A percentile compares a stretch with the other conserved stretches of the same genome.
Conservation (phyloP, 2,329 filamentous ascomycete species). For the Fusarium cicatricum region DNA sequence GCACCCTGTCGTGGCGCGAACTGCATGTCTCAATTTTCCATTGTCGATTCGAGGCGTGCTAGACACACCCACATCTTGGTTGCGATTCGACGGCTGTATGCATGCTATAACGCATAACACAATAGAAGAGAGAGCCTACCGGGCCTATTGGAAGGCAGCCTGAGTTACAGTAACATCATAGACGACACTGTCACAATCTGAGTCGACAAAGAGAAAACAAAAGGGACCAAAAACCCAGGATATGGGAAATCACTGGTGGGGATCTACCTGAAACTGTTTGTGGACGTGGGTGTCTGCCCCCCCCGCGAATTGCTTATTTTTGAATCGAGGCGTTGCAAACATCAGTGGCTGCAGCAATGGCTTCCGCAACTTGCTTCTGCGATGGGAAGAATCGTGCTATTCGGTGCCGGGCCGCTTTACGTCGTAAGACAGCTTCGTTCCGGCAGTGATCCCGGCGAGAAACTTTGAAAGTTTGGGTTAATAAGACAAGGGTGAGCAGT, state of each 20-base stretch:
- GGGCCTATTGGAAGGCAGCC: too few relatives aligned
- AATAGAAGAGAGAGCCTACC: too few relatives aligned
- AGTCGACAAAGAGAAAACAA: background rate
- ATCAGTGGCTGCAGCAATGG: conserved; percentile 31
- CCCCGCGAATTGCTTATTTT: conserved; percentile 37
- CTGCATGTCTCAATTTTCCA: conserved; percentile 22
- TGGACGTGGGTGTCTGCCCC: conserved; percentile 18
- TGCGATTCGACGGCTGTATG: background rate
- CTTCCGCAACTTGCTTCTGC: conserved; percentile 34
- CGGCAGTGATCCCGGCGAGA: conserved; percentile 1
- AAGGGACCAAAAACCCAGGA: conserved; percentile 19
- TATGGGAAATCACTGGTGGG: conserved; percentile 11
- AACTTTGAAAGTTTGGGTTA: background rate
- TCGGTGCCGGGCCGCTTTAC: conserved; percentile 9
- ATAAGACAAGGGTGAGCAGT: conserved; percentile 8
- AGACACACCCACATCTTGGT: background rate
- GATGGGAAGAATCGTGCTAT: conserved; percentile 37
- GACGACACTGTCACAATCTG: too few relatives aligned
- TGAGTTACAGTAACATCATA: too few relatives aligned
- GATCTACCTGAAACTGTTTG: conserved; percentile 39
- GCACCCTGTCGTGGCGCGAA: conserved; percentile 22
- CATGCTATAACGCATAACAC: background rate
- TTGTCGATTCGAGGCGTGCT: conserved; percentile 8
- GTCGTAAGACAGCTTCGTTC: background rate
- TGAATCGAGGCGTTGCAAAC: conserved; percentile 18